Evolutionary conservation across 495 filamentous ascomycete species (phyloP), one percentile per base, ranked within the genome.

Genomic region (Pyronema omphalodes): DNA sequence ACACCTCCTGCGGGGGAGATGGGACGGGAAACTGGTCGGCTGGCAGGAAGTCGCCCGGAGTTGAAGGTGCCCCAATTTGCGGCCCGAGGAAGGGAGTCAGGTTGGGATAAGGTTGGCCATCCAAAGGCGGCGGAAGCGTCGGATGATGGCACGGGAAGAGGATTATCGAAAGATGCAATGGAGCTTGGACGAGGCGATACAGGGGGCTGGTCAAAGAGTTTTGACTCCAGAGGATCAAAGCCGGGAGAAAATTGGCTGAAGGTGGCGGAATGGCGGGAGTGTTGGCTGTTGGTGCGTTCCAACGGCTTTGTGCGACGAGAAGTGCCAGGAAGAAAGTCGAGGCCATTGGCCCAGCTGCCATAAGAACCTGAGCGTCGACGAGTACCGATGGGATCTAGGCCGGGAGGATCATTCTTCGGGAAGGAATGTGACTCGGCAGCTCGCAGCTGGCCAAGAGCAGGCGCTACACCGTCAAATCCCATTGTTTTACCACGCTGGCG

Each of bases 371-470:
- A 75, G 37, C 78, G 74, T 37, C 76, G 74, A 44, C 78, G 74
- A 35, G 76, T 71, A n/a, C 73, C 76, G 18, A 79, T 79, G n/a
- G 80, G 77, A 59, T 84, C 83, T 33, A 84, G 62, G 34, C 68
- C 74, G 11, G 67, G 64, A 57, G 53, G 59, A 58, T 37, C 69
- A 69, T 77, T 71, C 64, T 78, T 77, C 55, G 86, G 86, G 57
- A 89, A 83, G 9, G 86, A 93, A 60, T 86, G 85, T 62, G 84
- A 87, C 61, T 93, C 83, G 3, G 76, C 76, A 49, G 79, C 69
- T 63, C 84, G 86, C 34, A 93, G 70, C 37, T 77, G 79, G 11
- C 86, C 86, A 15, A 93, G 65, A 9, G 55, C 55, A 41, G 78
- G 71, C 12, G 80, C 81, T 5, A 79, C 76, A 5, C 52, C 39